A percentile compares a stretch with the other conserved stretches of the same genome.
phyloP scores from a whole-genome alignment of 2,329 filamentous ascomycete species.

The Botryosphaeria dothidea region DNA sequence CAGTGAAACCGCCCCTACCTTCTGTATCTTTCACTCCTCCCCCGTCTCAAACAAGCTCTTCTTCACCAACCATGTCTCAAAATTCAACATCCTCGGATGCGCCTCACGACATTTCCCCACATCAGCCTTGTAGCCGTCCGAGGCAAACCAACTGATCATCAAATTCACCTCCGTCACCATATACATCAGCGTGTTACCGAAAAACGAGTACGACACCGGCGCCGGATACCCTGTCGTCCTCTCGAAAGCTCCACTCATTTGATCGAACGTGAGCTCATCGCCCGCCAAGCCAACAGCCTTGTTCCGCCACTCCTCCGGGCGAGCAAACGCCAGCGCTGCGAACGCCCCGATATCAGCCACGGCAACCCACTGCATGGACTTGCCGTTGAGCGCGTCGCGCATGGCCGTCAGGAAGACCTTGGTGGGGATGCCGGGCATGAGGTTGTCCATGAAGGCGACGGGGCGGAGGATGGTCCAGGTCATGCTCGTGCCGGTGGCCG shows the following conservation, averaged over 20 bases:
- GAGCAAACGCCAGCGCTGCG: constrained; percentile 50
- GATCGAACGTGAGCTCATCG: constrained; percentile 51
- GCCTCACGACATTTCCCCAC: constrained; percentile 43
- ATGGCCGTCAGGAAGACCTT: constrained; percentile 51
- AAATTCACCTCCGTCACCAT: constrained; percentile 45
- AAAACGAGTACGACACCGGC: constrained; percentile 44
- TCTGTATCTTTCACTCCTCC: neutral
- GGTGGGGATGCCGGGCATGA: constrained; percentile 48
- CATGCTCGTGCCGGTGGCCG: constrained; percentile 50
- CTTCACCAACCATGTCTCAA: constrained; percentile 50
- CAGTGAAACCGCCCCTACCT: too few species aligned
- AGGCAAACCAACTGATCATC: constrained; percentile 56
- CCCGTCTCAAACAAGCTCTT: constrained; percentile 42
- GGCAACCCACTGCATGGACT: constrained; percentile 43
- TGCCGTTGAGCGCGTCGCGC: constrained; percentile 43
- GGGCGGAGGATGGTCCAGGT: constrained; percentile 64
- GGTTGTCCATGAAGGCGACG: constrained; percentile 64
- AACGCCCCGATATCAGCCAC: constrained; percentile 55
- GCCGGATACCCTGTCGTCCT: constrained; percentile 46
- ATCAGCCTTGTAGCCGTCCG: constrained; percentile 50
- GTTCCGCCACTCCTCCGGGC: constrained; percentile 43
- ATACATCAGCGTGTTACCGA: constrained; percentile 44
- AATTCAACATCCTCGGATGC: constrained; percentile 49
- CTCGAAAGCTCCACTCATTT: constrained; percentile 50
- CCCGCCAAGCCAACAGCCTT: constrained; percentile 53